phyloP scores from a whole-genome alignment of 352 stramenopile species.

The Sclerospora graminicola region DNA sequence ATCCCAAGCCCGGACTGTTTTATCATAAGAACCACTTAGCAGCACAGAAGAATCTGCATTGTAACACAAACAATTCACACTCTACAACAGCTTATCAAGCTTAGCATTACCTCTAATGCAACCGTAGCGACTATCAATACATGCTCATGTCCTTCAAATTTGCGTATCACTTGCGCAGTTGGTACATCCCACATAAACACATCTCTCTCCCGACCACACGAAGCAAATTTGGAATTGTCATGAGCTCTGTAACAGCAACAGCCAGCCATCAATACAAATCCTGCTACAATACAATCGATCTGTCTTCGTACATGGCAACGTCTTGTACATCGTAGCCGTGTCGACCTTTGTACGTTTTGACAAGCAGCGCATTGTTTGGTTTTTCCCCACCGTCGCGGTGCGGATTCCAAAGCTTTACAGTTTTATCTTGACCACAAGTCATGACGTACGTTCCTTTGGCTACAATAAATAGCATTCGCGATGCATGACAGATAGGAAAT shows the following conservation, averaged over 20 bases:
- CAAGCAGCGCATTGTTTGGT: slow-evolving; percentile 47
- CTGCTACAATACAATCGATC: not conserved
- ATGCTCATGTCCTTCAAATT: slow-evolving; percentile 81
- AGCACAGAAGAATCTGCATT: slow-evolving; percentile 76
- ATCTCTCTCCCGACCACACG: slow-evolving; percentile 75
- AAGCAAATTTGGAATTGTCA: slow-evolving; percentile 84
- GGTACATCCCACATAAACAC: slow-evolving; percentile 87
- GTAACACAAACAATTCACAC: slow-evolving; percentile 78
- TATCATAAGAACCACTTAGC: slow-evolving; percentile 83
- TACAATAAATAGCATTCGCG: slow-evolving; percentile 8
- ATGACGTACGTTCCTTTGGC: slow-evolving; percentile 86
- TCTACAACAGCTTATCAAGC: slow-evolving; percentile 20
- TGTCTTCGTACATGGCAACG: slow-evolving; percentile 62
- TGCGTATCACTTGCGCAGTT: slow-evolving; percentile 77
- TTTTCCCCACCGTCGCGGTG: slow-evolving; percentile 59
- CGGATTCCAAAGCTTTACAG: slow-evolving; percentile 81
- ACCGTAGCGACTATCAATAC: slow-evolving; percentile 11
- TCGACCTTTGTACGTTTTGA: slow-evolving; percentile 80
- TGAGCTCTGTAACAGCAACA: slow-evolving; percentile 31
- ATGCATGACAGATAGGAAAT: not conserved
- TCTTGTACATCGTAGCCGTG: slow-evolving; percentile 87
- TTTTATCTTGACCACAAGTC: slow-evolving; percentile 83
- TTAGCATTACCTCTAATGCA: not conserved
- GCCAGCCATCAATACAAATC: not conserved
- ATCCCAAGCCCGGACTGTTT: slow-evolving; percentile 74